Evolutionary conservation across 495 filamentous ascomycete genomes (phyloP), one percentile per base, ranked within the genome.

Genomic region (Cercophora scortea): DNA sequence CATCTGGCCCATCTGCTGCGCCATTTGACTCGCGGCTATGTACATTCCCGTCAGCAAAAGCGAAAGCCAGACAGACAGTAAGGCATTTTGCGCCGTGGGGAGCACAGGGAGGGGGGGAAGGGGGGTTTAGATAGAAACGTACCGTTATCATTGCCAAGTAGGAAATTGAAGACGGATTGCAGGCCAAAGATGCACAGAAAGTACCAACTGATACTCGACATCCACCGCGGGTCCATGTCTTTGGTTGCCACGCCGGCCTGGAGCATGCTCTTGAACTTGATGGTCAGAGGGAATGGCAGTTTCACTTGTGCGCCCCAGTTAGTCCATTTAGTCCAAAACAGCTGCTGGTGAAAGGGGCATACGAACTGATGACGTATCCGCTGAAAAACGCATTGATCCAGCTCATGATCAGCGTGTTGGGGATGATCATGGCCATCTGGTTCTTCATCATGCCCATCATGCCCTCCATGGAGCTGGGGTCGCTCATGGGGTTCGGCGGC

Each of bases 391-490:
- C 90, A 75, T 97, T 98, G 61, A 98, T 96, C 93, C 93, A 98
- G 49, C 93, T 89, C 93, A 98, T 98, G 57, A 97, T 97, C 68
- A 97, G 69, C 4, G 91, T 97, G 68, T 98, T 95, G 44, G 93
- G 94, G 40, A 98, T 89, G 79, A 98, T 97, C 93, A 96, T 97
- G 58, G 92, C 90, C 89, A 98, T 95, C 62, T 98, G 95, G 47
- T 90, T 90, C 82, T 96, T 98, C 83, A 97, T 88, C 90, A 95
- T 95, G 51, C 92, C 92, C 93, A 97, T 97, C 92, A 97, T 96
- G 51, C 88, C 90, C 64, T 97, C 94, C 94, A 97, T 98, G 45
- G 88, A 90, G 46, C 84, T 87, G n/a, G 93, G 93, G 69, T 98
- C 93, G 35, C 85, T 87, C 88, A 97, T 91, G 16, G 94, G 93